Conservation (phyloP, 2,329 filamentous ascomycete genomes). For the Plectosphaerella cucumerina region DNA sequence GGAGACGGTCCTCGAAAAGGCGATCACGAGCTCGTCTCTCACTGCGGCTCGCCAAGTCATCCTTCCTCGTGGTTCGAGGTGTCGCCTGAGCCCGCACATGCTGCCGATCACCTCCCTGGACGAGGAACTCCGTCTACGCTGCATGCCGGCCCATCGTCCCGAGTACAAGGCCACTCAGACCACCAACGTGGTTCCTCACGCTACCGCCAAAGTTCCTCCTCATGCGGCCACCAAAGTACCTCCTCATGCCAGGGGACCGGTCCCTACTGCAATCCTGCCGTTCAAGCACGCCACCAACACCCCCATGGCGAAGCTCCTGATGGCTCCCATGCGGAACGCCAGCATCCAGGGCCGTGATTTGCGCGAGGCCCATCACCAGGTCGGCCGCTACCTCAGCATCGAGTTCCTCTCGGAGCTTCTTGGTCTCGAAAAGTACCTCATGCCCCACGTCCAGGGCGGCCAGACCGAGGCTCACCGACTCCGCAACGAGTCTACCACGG, state of each 20-base stretch:
- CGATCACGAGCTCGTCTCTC: conserved; percentile 35
- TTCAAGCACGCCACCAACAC: conserved; percentile 38
- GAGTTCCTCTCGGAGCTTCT: conserved; percentile 41
- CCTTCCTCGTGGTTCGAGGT: conserved; percentile 31
- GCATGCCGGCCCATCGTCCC: conserved; percentile 9
- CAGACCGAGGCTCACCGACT: conserved; percentile 40
- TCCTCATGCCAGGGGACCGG: too few species aligned
- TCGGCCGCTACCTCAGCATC: conserved; percentile 50
- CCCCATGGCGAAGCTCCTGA: conserved; percentile 34
- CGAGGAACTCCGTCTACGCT: conserved; percentile 16
- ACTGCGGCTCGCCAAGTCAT: conserved; percentile 37
- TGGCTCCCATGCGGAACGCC: conserved; percentile 49
- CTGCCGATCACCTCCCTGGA: conserved; percentile 37
- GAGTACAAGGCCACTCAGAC: too few species aligned
- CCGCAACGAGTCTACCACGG: conserved; percentile 38
- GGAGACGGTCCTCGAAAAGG: conserved; percentile 37
- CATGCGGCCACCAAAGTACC: too few species aligned
- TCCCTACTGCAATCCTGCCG: background rate
- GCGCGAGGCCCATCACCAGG: conserved; percentile 40
- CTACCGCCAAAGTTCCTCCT: too few species aligned
- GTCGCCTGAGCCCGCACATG: conserved; percentile 33
- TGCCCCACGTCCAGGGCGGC: conserved; percentile 48
- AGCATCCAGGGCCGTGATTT: conserved; percentile 37
- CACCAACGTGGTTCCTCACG: too few species aligned
- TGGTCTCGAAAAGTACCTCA: conserved; percentile 43